These are phyloP conservation scores for Cordyceps militaris DNA, from an alignment of 2,329 filamentous ascomycete genomes.

Conservation along the genomic window DNA sequence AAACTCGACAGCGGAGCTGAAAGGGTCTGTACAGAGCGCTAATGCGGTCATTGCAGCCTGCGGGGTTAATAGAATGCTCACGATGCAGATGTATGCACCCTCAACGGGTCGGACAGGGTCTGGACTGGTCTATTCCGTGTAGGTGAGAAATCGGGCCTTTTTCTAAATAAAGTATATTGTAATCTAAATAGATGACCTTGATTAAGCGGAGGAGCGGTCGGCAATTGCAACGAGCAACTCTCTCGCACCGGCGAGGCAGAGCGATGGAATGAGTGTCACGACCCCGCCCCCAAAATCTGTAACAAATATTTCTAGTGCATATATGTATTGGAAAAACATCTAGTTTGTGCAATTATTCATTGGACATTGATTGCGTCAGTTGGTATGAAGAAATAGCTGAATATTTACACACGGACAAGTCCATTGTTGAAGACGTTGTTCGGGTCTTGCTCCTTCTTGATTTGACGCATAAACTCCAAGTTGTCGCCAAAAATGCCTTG, in stretches of 20 bases:
- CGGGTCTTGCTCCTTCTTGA: constrained; percentile 28
- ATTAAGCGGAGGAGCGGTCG: not conserved
- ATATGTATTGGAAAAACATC: not conserved
- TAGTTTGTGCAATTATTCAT: too few species aligned
- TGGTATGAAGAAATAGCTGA: not conserved
- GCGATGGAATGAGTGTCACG: not conserved
- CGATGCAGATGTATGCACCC: not conserved
- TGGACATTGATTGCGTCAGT: not conserved
- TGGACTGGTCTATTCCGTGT: not conserved
- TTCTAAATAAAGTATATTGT: not conserved
- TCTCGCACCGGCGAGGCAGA: not conserved
- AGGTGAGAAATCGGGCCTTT: not conserved
- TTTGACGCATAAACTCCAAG: constrained; percentile 19
- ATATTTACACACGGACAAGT: not conserved
- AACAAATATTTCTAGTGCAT: not conserved
- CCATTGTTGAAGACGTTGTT: constrained; percentile 27
- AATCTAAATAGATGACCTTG: not conserved
- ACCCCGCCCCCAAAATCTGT: not conserved
- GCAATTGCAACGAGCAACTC: too few species aligned
- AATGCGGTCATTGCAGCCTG: not conserved
- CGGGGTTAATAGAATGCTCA: not conserved
- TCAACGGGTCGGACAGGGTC: not conserved
- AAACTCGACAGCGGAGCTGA: not conserved
- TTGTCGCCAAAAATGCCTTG: constrained; percentile 25
- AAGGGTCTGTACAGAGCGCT: not conserved